Evolutionary conservation across 768 basidiomycete genomes (phyloP), one percentile per base, ranked within the genome.

Genomic region (Dacryopinax spathularia): DNA sequence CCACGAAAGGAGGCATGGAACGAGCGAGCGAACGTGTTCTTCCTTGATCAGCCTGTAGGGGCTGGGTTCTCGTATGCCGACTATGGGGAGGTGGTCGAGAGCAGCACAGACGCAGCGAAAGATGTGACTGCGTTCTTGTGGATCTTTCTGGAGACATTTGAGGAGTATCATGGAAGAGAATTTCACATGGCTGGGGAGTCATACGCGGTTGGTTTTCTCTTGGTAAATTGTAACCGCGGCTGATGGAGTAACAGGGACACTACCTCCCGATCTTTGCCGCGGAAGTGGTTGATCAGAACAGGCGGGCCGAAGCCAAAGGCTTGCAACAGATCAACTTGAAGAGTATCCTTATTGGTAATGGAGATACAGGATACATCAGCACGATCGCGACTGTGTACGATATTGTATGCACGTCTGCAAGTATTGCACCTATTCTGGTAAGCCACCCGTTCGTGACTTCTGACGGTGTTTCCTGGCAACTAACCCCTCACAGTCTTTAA

Each of bases 111-210:
- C n/a, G 89, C 89, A 0, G 86, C 88, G 2, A 81, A 80, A 65
- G 86, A 91, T 68, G 76, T 90, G 36, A 78, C 86, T 60, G 84
- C 88, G 0, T 91, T 91, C 73, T 76, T 90, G 62, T 76, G 81
- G 1, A 85, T 91, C 63, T 89, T 90, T 74, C 88, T 89, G 68
- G 85, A 89, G 67, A 84, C 84, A 0, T 92, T 91, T 75, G 76
- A 78, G 12, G 81, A 87, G 67, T 89, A 88, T 72, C 70, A 82
- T 60, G 86, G 86, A 2, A 74, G 88, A 22, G 75, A 81, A 0
- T 77, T 91, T 43, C 87, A 89, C 67, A 77, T 91, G 60, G 79
- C 88, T 0, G 89, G 89, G 13, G 89, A 78, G 74, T 85, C 75
- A 16, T 91, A 90, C 66, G 88, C 82, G 1, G 88, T 87, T 65